Base-by-base conservation (phyloP, 192 early-diverging fungal genomes). In the Umbelopsis sp. region DNA sequence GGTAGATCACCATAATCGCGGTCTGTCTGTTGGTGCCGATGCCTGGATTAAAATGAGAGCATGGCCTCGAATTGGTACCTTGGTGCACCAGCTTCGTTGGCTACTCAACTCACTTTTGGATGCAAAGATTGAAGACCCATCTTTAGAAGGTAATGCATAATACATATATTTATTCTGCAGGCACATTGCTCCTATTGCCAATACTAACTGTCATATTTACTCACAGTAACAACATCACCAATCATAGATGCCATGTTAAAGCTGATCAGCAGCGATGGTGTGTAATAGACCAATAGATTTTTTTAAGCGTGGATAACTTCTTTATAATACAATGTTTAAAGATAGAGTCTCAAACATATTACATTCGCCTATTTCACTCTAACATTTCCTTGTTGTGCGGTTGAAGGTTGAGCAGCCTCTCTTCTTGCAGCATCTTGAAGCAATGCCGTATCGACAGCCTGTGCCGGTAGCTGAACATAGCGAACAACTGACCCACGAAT, bases 401-500 rank as follows among this genome's bases (percentile, higher is more conserved):
- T 70, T 20, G 85, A 82, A 25, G 89, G 83, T 65, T 88, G 87
- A 69, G 91, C 89, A 16, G 96, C 92, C 81, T 99, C 96, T 45
- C 93, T 84, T 62, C 98, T 82, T 5, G 98, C 92, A 2, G 98
- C 98, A 77, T 99, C 98, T 76, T 99, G 98, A 54, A 99, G 77
- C 69, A 99, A 76, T 49, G 93, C 94, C 20, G 94, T 98, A 77
- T 99, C 97, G 21, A 99, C 95, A 12, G 92, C 90, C 32, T 87
- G 84, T 5, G 93, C 82, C 2, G 95, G 96, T 43, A 99, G 75
- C 68, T 93, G 90, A 25, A 98, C 97, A 71, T 99, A 99, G 26
- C 98, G 89, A 38, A 99, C 97, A 1, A 99, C 98, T 6, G 96
- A 98, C 21, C 98, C 98, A 70, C 98, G 92, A 74, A 99, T 98